Base-by-base conservation (phyloP, 306 rosid species). In the Corylus americana region DNA sequence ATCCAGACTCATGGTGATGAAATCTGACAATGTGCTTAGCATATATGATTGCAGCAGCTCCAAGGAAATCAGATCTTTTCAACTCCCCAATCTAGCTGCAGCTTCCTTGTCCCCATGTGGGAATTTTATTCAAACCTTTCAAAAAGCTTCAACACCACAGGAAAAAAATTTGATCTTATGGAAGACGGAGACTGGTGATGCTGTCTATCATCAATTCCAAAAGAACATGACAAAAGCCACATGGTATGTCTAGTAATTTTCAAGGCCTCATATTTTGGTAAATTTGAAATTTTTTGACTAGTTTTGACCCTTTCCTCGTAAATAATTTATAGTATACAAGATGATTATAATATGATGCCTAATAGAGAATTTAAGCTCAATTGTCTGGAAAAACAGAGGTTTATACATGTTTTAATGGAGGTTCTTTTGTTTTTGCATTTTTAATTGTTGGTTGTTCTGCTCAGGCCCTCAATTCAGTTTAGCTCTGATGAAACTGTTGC, bases 391-490 rank as follows among this genome's bases (percentile, higher is more conserved):
- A 39, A 67, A 8, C 20, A 11, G 51, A 17, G 72, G 11, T n/a
- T 4, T 20, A 29, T 84, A 55, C 29, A 58, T 73, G 11, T 37
- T 55, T 72, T n/a, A 42, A 42, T n/a, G 1, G 49, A 5, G 27
- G 68, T 63, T 31, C 14, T 61, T 11, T 64, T 35, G 16, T 49
- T 49, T 48, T 7, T 3, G 51, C n/a, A 42, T 27, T 79, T 77
- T 31, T 63, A 22, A 45, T 62, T 45, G 77, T 73, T 10, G 10
- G 11, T 4, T 39, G 63, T 42, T 55, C 27, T 82, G 77, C 22
- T 70, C 79, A 92, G 98, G 98, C 98, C 97, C 49, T 84, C 89
- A 17, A 77, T 94, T 86, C 92, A 86, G 55, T 94, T 94, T 81
- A 91, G 95, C 87, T 85, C 88, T 45, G 90, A 90, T 67, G 98